phyloP scores from a whole-genome alignment of 192 early-diverging fungal genomes.

The Linnemannia elongata region DNA sequence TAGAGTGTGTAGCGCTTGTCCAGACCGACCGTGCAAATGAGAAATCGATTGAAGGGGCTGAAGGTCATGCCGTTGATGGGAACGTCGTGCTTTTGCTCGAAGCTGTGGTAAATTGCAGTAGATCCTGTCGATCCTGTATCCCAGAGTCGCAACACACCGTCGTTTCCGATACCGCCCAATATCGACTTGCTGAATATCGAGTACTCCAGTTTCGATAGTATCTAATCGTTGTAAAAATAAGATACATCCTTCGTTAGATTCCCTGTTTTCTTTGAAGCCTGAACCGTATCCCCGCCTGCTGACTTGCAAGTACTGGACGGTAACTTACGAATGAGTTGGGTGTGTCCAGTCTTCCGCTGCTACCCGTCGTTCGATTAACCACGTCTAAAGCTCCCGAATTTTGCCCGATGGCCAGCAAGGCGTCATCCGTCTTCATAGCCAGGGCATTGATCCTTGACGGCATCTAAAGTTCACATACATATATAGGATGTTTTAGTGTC shows the following conservation, averaged over 20 bases:
- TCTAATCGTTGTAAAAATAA: conserved; percentile 1
- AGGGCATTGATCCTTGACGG: conserved; percentile 37
- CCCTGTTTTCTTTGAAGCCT: background rate
- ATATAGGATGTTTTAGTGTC: background rate
- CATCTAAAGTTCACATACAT: conserved; percentile 4
- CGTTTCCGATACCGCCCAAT: conserved; percentile 56
- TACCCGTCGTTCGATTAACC: conserved; percentile 34
- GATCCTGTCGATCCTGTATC: conserved; percentile 47
- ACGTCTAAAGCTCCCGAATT: conserved; percentile 34
- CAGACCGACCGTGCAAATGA: conserved; percentile 57
- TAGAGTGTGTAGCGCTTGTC: conserved; percentile 58
- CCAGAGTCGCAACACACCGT: conserved; percentile 59
- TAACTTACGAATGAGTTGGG: conserved; percentile 32
- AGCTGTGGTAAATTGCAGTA: conserved; percentile 52
- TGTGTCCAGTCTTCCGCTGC: conserved; percentile 26
- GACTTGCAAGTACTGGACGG: background rate
- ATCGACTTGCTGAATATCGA: conserved; percentile 55
- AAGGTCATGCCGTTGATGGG: conserved; percentile 60
- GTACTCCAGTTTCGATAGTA: conserved; percentile 49
- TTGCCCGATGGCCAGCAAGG: conserved; percentile 40
- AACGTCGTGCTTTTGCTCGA: conserved; percentile 41
- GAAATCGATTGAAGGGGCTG: conserved; percentile 58
- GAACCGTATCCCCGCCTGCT: too few relatives aligned
- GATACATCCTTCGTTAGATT: background rate
- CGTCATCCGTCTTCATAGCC: conserved; percentile 39